Evolutionary conservation across 2,329 filamentous ascomycete species (phyloP), one percentile per base, ranked within the genome.

Genomic region (Cordyceps tenuipes): DNA sequence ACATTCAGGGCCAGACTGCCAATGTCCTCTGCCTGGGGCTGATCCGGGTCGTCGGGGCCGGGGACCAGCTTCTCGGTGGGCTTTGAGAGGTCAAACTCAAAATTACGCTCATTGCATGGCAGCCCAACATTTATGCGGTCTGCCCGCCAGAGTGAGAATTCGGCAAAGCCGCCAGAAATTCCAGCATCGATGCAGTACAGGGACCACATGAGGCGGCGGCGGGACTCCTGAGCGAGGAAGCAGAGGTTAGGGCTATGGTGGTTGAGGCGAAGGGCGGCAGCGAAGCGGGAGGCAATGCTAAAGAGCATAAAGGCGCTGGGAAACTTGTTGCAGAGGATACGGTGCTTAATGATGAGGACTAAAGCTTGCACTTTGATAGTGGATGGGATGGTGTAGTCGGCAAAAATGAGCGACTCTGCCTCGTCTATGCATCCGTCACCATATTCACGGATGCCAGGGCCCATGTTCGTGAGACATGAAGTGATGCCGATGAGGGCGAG

Each of bases 1-100:
- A 84, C 77, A 52, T 84, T 80, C 34, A 84, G 74, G 2, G 81
- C 81, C 21, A 83, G 67, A 57, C 81, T 82, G 6, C 81, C 81
- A 10, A 82, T 74, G 52, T 82, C 79, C 59, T 83, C 81, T 2
- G 78, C 75, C 8, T 70, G 70, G 3, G 67, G 67, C 12, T 65
- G 49, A 21, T 78, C 72, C 0, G 78, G 75, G 10, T 76, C 75
- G 17, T 75, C 72, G 1, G 76, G 71, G 6, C 75, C 73, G 0
- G 77, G 75, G 17, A 78, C 72, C n/a, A 82, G 75, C 53, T 75
- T 75, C 62, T 83, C 80, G 8, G 80, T 81, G 5, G 75, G 72
- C 65, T 84, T 81, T 5, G 81, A 79, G 1, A 83, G 75, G 66
- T 83, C 81, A 63, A 82, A 83, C 66, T 85, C 82, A 62, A 79